phyloP scores from a whole-genome alignment of 805 yeast genomes.

The Myxozyma monticola region DNA sequence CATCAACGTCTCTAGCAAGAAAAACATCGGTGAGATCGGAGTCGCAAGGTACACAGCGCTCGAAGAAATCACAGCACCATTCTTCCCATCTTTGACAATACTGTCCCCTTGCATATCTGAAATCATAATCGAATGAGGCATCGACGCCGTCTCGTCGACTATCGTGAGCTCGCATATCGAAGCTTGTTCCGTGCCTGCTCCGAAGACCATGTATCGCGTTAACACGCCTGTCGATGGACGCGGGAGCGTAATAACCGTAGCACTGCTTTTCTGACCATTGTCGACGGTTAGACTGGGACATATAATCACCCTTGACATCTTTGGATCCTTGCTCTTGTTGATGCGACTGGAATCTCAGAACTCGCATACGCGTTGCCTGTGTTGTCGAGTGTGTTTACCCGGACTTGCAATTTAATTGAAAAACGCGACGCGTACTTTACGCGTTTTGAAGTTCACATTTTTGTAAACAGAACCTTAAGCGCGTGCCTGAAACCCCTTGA shows the following conservation, averaged over 20 bases:
- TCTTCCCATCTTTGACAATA: not conserved
- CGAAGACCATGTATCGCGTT: conserved; percentile 18
- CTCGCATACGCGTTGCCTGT: too few species aligned
- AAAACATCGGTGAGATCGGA: conserved; percentile 16
- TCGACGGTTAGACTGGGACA: conserved; percentile 2
- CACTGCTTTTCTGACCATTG: not conserved
- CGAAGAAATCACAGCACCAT: conserved; percentile 12
- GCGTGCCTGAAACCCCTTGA: too few species aligned
- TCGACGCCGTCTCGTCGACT: conserved; percentile 1
- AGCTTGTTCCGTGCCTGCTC: not conserved
- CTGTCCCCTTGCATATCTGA: not conserved
- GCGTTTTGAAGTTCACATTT: too few species aligned
- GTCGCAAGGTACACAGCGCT: conserved; percentile 19
- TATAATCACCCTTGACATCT: conserved; percentile 11
- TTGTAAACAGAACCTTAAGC: too few species aligned
- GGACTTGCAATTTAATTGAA: too few species aligned
- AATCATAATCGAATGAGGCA: conserved; percentile 15
- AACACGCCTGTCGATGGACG: conserved; percentile 19
- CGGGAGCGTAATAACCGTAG: conserved; percentile 18
- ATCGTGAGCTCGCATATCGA: conserved; percentile 8
- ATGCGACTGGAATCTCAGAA: too few species aligned
- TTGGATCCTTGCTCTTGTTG: too few species aligned
- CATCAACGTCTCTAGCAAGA: conserved; percentile 14
- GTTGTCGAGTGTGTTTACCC: too few species aligned
- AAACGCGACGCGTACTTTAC: too few species aligned